Evolutionary conservation across 306 rosid species (phyloP).

Genomic region (Albizia julibrissin): DNA sequence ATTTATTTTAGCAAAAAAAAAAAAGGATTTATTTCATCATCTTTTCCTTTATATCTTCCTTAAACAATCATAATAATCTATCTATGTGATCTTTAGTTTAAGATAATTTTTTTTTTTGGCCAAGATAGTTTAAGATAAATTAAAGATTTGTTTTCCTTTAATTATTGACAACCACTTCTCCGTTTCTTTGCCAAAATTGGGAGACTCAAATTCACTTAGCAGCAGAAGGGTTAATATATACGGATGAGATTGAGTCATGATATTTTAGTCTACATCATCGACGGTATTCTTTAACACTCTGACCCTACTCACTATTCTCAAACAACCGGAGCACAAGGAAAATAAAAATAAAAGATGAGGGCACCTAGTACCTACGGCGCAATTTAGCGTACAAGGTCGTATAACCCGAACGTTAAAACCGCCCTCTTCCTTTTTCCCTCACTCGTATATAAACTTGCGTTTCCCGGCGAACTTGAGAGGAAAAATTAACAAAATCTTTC

Average conservation of each 20-base stretch:
- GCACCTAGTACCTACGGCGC: conserved; percentile 23
- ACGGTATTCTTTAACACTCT: not conserved
- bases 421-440: conserved; percentile 31
- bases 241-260: not conserved
- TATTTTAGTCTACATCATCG: not conserved
- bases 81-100: not conserved
- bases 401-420: conserved; percentile 77
- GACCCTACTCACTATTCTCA: not conserved
- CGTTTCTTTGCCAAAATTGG: not conserved
- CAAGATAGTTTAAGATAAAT: not conserved
- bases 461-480: conserved; percentile 55
- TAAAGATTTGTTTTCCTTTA: not conserved
- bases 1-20: not conserved
- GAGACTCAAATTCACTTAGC: not conserved
- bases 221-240: not conserved
- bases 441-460: conserved; percentile 48
- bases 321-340: not conserved
- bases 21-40: not conserved
- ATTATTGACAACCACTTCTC: not conserved
- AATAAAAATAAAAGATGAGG: not conserved
- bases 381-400: conserved; percentile 40
- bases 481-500: not conserved
- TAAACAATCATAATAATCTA: too few relatives aligned
- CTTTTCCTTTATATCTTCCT: not conserved
- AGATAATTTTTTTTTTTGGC: too few relatives aligned